Evolutionary conservation across 805 yeast genomes (phyloP).

Genomic region (Cyberlindnera maritima): DNA sequence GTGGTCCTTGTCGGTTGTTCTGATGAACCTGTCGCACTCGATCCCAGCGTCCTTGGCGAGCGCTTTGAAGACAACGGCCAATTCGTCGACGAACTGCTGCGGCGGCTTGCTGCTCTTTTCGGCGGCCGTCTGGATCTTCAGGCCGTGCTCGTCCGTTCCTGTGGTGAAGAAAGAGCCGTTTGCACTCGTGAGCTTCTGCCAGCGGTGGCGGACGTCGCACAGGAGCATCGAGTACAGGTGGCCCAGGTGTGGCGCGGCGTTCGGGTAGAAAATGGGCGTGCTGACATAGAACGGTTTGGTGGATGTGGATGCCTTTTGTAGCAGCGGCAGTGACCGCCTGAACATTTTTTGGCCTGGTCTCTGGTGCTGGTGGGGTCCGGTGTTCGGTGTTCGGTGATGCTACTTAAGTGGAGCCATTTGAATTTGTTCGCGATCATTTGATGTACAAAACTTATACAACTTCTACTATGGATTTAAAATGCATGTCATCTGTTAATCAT

Average conservation of each 20-base stretch:
- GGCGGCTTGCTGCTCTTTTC: conserved; percentile 51
- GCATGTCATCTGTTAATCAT: too few species aligned
- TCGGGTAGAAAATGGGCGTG: conserved; percentile 94
- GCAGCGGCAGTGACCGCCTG: conserved; percentile 7
- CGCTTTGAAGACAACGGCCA: conserved; percentile 59
- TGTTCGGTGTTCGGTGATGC: not conserved
- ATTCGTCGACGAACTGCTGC: conserved; percentile 66
- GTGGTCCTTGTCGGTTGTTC: conserved; percentile 91
- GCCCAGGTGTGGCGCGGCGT: conserved; percentile 93
- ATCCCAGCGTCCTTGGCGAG: conserved; percentile 62
- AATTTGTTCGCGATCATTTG: not conserved
- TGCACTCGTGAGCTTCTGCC: conserved; percentile 50
- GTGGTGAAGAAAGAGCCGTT: conserved; percentile 58
- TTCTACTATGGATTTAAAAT: too few species aligned
- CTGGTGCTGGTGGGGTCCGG: not conserved
- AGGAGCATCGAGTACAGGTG: conserved; percentile 86
- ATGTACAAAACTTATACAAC: too few species aligned
- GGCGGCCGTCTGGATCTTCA: conserved; percentile 90
- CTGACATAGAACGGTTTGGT: conserved; percentile 50
- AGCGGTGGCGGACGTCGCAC: conserved; percentile 75
- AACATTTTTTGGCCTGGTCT: conserved; percentile 10
- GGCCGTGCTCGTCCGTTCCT: conserved; percentile 97
- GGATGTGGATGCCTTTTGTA: conserved; percentile 1
- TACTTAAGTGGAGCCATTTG: not conserved
- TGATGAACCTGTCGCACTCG: conserved; percentile 69